Percentiles rank a stretch among this genome's conserved stretches.
Evolutionary conservation across 306 rosid genomes (phyloP).

Genomic region (Ormosia emarginata): DNA sequence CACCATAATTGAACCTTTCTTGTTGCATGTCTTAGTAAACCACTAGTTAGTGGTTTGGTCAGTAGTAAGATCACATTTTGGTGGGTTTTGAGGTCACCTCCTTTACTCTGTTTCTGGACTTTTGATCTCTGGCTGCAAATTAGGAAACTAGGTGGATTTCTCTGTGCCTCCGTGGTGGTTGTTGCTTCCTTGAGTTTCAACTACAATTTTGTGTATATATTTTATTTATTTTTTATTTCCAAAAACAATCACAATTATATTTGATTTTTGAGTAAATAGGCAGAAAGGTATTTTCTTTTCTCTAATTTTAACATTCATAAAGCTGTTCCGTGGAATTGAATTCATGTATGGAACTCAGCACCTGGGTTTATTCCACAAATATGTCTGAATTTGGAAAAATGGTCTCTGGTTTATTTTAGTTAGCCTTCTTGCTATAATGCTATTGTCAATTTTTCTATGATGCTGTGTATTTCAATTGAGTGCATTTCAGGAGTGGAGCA

Average conservation of each 20-base stretch:
- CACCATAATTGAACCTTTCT: conserved; percentile 14
- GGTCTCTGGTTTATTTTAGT: neutral
- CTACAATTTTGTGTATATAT: neutral
- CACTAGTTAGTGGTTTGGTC: conserved; percentile 7
- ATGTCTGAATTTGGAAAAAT: neutral
- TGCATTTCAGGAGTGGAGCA: neutral
- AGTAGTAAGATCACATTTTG: neutral
- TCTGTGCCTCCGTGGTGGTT: neutral
- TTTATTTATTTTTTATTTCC: too few species aligned
- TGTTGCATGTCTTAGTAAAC: conserved; percentile 8
- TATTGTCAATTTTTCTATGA: neutral
- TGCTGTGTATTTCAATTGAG: neutral
- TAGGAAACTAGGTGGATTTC: neutral
- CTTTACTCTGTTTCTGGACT: neutral
- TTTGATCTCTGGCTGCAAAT: neutral
- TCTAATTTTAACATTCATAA: neutral
- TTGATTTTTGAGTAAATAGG: neutral
- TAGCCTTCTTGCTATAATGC: neutral
- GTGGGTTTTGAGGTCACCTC: neutral
- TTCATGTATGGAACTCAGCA: neutral
- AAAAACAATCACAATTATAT: neutral
- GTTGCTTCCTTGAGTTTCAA: neutral
- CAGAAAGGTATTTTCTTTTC: neutral
- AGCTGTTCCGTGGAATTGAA: neutral
- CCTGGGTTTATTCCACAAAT: neutral